Conservation (phyloP, 2,329 filamentous ascomycete species). For the Scedosporium minutisporum region DNA sequence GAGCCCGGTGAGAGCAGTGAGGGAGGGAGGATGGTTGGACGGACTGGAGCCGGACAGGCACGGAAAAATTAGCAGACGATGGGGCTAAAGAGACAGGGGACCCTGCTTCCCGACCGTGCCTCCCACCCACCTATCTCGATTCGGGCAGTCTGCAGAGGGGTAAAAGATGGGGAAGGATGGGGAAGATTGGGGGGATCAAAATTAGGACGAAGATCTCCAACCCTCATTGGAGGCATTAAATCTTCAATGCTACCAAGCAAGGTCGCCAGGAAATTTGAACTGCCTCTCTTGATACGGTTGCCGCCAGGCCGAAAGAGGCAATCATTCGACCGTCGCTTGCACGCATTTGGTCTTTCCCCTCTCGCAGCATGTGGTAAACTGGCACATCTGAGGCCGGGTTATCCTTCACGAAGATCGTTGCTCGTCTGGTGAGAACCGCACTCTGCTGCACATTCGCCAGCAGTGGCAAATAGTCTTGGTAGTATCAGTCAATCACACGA, state of each 20-base stretch:
- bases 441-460: not conserved
- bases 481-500: not conserved
- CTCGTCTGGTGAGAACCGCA: not conserved
- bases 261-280: not conserved
- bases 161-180: not conserved
- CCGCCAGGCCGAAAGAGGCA: not conserved
- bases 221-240: slow-evolving; percentile 1
- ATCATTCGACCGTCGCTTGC: not conserved
- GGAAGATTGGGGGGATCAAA: not conserved
- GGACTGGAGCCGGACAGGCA: not conserved
- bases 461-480: not conserved
- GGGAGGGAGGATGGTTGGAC: not conserved
- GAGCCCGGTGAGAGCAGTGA: not conserved
- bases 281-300: not conserved
- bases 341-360: not conserved
- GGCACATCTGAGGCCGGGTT: not conserved
- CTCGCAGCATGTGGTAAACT: not conserved
- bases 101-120: not conserved
- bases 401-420: not conserved
- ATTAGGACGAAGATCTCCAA: not conserved
- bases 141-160: not conserved
- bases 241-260: not conserved
- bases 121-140: not conserved
- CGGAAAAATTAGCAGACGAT: not conserved
- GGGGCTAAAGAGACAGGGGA: not conserved